phyloP scores from a whole-genome alignment of 805 yeast genomes.

The Priceomyces castillae region DNA sequence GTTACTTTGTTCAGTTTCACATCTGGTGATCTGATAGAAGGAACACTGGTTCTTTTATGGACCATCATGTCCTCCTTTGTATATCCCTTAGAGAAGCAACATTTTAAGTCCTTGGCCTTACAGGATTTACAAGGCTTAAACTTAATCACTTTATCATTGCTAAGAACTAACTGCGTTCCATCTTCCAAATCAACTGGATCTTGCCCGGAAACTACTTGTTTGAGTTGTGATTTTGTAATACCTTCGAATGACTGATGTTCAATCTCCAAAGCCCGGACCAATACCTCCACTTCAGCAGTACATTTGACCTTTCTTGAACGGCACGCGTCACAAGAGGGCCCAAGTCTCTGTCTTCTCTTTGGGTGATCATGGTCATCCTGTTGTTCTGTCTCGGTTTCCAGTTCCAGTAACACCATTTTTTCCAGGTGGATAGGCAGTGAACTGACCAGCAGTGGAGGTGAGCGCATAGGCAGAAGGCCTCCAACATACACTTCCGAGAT shows the following conservation, averaged over 20 bases:
- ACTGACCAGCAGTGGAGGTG: slow-evolving; percentile 1
- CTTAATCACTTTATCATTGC: slow-evolving; percentile 40
- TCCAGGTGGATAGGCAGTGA: neutral
- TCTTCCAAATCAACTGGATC: slow-evolving; percentile 3
- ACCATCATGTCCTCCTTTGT: slow-evolving; percentile 57
- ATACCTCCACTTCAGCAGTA: slow-evolving; percentile 53
- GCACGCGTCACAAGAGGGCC: slow-evolving; percentile 75
- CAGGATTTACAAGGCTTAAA: slow-evolving; percentile 59
- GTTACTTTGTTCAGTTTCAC: slow-evolving; percentile 1
- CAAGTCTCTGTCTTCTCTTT: slow-evolving; percentile 60
- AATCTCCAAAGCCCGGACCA: slow-evolving; percentile 14
- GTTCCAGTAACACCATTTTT: neutral
- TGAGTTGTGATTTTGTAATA: slow-evolving; percentile 4
- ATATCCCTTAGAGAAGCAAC: slow-evolving; percentile 63
- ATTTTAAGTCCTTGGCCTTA: slow-evolving; percentile 39
- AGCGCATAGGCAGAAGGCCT: neutral
- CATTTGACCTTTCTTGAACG: slow-evolving; percentile 69
- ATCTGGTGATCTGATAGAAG: neutral
- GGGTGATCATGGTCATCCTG: slow-evolving; percentile 3
- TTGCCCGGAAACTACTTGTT: slow-evolving; percentile 6
- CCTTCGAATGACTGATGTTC: neutral
- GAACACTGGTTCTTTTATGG: neutral
- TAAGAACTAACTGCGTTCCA: slow-evolving; percentile 14
- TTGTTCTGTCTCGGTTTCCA: neutral
- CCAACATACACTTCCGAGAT: neutral